Percentiles rank a stretch among this genome's conserved stretches.
Evolutionary conservation across 306 rosid genomes (phyloP).

Genomic region (Lathyrus aphaca): DNA sequence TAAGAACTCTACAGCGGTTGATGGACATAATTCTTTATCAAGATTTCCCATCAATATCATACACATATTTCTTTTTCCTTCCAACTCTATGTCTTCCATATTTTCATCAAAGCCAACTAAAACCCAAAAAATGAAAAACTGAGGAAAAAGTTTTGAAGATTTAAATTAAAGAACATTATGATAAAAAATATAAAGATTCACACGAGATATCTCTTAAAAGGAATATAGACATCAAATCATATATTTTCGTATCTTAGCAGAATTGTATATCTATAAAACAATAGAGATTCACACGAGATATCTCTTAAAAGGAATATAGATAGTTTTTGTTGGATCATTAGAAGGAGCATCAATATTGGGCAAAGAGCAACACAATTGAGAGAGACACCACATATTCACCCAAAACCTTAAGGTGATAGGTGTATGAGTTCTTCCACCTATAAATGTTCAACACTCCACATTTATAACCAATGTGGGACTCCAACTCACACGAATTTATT

Average conservation of each 20-base stretch:
- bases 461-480: too few species aligned
- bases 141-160: neutral
- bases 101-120: constrained; percentile 25
- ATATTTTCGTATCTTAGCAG: neutral
- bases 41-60: constrained; percentile 72
- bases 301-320: neutral
- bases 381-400: too few species aligned
- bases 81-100: constrained; percentile 57
- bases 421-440: too few species aligned
- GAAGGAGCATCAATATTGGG: too few species aligned
- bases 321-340: neutral
- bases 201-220: too few species aligned
- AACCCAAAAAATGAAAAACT: constrained; percentile 17
- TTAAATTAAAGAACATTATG: constrained; percentile 5
- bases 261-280: neutral
- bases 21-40: constrained; percentile 54
- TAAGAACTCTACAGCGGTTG: constrained; percentile 58
- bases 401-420: too few species aligned
- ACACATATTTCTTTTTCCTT: constrained; percentile 46
- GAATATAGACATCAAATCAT: too few species aligned
- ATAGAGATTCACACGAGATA: constrained; percentile 6
- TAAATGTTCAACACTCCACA: too few species aligned
- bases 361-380: too few species aligned
- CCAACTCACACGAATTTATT: too few species aligned
- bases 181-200: constrained; percentile 1